These are phyloP conservation scores for Saccharum officinarum DNA, from an alignment of 176 grass and related monocot species.

Conservation along the genomic window DNA sequence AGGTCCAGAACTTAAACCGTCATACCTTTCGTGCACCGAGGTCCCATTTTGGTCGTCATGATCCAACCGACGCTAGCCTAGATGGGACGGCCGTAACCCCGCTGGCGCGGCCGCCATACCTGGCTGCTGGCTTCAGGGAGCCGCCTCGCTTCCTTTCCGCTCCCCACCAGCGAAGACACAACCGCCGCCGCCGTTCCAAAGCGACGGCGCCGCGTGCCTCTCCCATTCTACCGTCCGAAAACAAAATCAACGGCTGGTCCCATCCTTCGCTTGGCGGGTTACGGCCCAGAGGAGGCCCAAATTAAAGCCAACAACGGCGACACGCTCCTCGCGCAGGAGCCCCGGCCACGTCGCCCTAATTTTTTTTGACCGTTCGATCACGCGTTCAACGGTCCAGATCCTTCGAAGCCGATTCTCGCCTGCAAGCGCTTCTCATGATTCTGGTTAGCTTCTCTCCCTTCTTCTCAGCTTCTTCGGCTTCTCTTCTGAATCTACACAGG, in stretches of 20 bases:
- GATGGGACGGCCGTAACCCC: neutral
- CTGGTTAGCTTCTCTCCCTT: too few species aligned
- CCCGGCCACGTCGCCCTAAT: too few species aligned
- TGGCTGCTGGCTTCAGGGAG: neutral
- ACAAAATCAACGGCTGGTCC: neutral
- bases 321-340: too few species aligned
- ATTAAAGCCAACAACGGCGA: too few species aligned
- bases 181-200: neutral
- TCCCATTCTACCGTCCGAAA: neutral
- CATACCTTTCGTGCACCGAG: neutral
- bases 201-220: conserved; percentile 3
- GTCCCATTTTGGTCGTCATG: neutral
- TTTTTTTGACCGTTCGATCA: too few species aligned
- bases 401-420: too few species aligned
- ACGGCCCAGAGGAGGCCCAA: neutral
- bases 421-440: too few species aligned
- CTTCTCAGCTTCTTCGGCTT: too few species aligned
- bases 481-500: too few species aligned
- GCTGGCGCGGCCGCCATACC: neutral
- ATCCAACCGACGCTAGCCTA: neutral
- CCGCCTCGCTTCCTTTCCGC: neutral
- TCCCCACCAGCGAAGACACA: neutral
- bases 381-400: too few species aligned
- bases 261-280: neutral
- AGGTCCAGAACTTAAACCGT: neutral